Evolutionary conservation across 2,329 filamentous ascomycete genomes (phyloP).

Genomic region (Parastagonospora nodorum): DNA sequence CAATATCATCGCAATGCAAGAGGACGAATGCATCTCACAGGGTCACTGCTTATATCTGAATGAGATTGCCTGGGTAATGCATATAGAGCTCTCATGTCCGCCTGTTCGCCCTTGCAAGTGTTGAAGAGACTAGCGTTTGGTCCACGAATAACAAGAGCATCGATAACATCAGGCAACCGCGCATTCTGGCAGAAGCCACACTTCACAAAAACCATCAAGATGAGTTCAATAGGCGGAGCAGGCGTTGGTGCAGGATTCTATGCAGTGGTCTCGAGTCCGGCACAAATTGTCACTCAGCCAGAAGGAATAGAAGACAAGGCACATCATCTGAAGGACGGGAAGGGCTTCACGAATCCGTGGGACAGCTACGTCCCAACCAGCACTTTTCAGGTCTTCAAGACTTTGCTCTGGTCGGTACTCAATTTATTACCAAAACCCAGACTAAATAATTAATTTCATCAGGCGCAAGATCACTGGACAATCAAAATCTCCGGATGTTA

Average conservation of each 20-base stretch:
- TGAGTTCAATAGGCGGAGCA: conserved; percentile 36
- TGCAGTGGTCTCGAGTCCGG: conserved; percentile 49
- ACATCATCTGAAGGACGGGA: conserved; percentile 60
- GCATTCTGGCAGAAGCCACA: conserved; percentile 25
- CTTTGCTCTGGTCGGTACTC: conserved; percentile 46
- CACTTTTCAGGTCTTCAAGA: conserved; percentile 39
- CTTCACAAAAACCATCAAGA: conserved; percentile 32
- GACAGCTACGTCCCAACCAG: conserved; percentile 54
- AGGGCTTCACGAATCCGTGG: conserved; percentile 64
- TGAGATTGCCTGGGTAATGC: background rate
- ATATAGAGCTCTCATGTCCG: conserved; percentile 19
- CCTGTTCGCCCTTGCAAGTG: conserved; percentile 1
- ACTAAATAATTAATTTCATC: background rate
- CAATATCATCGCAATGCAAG: background rate
- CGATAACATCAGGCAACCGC: too few species aligned
- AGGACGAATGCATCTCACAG: background rate
- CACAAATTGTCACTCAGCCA: conserved; percentile 48
- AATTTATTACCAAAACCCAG: background rate
- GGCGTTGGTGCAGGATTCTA: conserved; percentile 41
- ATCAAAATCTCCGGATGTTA: conserved; percentile 64
- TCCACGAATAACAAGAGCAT: background rate
- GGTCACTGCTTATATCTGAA: background rate
- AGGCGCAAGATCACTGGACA: conserved; percentile 57
- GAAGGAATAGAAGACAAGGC: conserved; percentile 52
- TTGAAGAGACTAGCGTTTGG: background rate